Conservation (phyloP, 345 rosid genomes). For the Anastatica hierochuntica region DNA sequence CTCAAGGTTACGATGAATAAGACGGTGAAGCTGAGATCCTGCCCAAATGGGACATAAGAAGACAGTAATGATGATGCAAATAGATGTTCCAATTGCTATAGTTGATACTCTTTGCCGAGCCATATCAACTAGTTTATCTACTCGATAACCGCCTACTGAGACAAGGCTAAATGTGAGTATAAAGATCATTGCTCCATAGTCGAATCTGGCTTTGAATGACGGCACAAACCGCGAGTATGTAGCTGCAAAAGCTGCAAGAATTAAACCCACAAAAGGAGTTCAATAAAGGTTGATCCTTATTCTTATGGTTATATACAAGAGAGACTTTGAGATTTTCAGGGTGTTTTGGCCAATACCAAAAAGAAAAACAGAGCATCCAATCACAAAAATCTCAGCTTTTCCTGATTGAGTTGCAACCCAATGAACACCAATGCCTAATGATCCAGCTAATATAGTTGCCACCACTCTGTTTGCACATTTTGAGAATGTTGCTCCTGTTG, state of each 20-base stretch:
- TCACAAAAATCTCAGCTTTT: constrained; percentile 39
- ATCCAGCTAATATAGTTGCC: constrained; percentile 60
- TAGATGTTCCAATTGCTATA: constrained; percentile 47
- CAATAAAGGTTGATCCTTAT: background rate
- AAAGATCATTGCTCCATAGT: constrained; percentile 68
- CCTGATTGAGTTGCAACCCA: constrained; percentile 59
- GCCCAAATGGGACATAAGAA: constrained; percentile 69
- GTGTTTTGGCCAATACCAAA: constrained; percentile 35
- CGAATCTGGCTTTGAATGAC: constrained; percentile 53
- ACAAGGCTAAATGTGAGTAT: constrained; percentile 73
- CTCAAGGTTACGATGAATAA: constrained; percentile 42
- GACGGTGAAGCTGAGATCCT: constrained; percentile 57
- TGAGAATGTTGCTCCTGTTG: constrained; percentile 59
- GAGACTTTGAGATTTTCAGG: background rate
- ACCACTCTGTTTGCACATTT: constrained; percentile 56
- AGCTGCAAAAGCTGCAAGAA: constrained; percentile 51
- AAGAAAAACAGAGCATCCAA: constrained; percentile 45
- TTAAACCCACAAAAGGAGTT: background rate
- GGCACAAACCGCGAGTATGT: constrained; percentile 77
- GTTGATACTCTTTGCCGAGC: constrained; percentile 61
- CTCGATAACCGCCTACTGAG: constrained; percentile 55
- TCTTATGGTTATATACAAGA: background rate
- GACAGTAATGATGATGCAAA: constrained; percentile 50
- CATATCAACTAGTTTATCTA: constrained; percentile 40
- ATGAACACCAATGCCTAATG: constrained; percentile 52